Conservation (phyloP, 306 rosid genomes). For the Prunus kanzakura region DNA sequence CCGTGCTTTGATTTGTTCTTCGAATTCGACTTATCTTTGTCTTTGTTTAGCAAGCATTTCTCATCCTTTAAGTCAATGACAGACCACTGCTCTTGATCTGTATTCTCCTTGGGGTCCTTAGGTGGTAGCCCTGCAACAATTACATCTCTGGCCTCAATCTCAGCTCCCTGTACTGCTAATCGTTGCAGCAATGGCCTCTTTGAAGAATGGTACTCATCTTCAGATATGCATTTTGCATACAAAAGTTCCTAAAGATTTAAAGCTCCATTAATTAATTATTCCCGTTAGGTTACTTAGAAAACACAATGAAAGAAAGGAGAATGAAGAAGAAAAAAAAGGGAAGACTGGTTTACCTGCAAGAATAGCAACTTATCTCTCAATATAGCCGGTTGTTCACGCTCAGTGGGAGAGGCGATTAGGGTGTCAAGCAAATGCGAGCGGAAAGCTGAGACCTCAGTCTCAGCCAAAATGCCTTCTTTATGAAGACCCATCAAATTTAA, state of each 20-base stretch:
- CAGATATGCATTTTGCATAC: constrained; percentile 76
- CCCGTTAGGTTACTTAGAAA: not conserved
- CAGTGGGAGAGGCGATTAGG: constrained; percentile 60
- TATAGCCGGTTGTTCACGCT: constrained; percentile 59
- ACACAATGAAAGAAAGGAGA: not conserved
- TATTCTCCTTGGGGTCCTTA: constrained; percentile 39
- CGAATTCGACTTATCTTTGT: constrained; percentile 49
- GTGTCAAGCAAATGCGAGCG: constrained; percentile 72
- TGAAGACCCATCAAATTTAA: constrained; percentile 89
- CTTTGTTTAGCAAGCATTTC: constrained; percentile 40
- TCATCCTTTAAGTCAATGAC: constrained; percentile 86
- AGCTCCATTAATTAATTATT: not conserved
- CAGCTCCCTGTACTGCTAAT: constrained; percentile 72
- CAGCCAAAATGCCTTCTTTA: constrained; percentile 76
- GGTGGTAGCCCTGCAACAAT: constrained; percentile 27
- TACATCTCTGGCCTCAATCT: constrained; percentile 71
- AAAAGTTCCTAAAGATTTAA: constrained; percentile 60
- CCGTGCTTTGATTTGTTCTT: constrained; percentile 50
- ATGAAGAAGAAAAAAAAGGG: too few species aligned
- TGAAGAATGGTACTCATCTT: constrained; percentile 80
- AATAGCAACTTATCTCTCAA: constrained; percentile 77
- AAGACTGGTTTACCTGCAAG: constrained; percentile 56
- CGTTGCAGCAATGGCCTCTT: constrained; percentile 87
- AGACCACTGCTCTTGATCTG: constrained; percentile 74
- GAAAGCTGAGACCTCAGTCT: constrained; percentile 63